phyloP scores from a whole-genome alignment of 495 filamentous ascomycete species.

The Talaromyces thailandensis region DNA sequence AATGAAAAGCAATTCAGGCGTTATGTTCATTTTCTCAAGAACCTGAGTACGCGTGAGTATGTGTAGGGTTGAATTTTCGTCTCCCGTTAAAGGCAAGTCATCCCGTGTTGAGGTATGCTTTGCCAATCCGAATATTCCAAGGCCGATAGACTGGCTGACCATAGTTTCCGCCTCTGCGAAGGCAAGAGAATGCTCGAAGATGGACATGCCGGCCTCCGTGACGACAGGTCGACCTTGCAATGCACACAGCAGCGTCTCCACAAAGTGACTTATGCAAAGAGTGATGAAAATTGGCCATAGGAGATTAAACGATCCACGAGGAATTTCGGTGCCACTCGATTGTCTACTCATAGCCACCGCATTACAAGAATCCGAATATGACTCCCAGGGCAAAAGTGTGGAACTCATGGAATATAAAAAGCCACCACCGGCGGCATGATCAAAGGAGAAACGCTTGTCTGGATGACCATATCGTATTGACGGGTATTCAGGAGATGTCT shows the following conservation, averaged over 20 bases:
- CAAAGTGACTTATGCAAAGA: slow-evolving; percentile 75
- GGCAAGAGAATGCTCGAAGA: slow-evolving; percentile 92
- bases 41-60: slow-evolving; percentile 33
- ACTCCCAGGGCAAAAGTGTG: slow-evolving; percentile 55
- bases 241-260: slow-evolving; percentile 79
- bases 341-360: slow-evolving; percentile 61
- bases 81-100: slow-evolving; percentile 5
- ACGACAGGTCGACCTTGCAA: slow-evolving; percentile 74
- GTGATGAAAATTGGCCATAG: slow-evolving; percentile 84
- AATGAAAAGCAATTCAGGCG: slow-evolving; percentile 81
- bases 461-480: slow-evolving; percentile 64
- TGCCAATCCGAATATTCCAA: slow-evolving; percentile 50
- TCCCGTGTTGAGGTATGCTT: slow-evolving; percentile 25
- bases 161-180: slow-evolving; percentile 93
- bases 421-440: slow-evolving; percentile 64
- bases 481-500: slow-evolving; percentile 73
- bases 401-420: slow-evolving; percentile 62
- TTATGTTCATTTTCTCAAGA: slow-evolving; percentile 61
- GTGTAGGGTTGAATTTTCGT: slow-evolving; percentile 24
- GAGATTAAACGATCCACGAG: slow-evolving; percentile 65
- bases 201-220: slow-evolving; percentile 89
- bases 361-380: slow-evolving; percentile 60
- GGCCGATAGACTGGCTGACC: slow-evolving; percentile 64
- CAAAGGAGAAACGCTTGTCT: slow-evolving; percentile 54
- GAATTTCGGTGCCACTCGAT: slow-evolving; percentile 31